phyloP scores from a whole-genome alignment of 345 rosid species.

The Salix caprea region DNA sequence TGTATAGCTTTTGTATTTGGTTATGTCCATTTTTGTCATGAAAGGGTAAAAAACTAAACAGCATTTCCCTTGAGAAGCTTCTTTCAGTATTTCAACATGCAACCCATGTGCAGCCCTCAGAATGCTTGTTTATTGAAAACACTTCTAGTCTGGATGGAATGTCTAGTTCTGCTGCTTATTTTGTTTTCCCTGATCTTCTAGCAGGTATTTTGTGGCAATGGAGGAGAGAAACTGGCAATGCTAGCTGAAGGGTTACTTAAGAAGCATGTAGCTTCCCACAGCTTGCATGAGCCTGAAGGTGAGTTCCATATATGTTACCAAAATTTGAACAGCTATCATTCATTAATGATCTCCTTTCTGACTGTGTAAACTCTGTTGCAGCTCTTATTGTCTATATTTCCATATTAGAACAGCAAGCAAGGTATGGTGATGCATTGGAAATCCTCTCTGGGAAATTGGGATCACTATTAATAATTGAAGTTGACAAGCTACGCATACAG shows the following conservation, averaged over 20 bases:
- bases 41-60: not conserved
- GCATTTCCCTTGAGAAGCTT: not conserved
- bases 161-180: slow-evolving; percentile 13
- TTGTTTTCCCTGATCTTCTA: slow-evolving; percentile 14
- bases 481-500: slow-evolving; percentile 83
- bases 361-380: slow-evolving; percentile 33
- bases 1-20: not conserved
- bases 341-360: slow-evolving; percentile 1
- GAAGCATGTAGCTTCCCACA: slow-evolving; percentile 83
- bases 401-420: slow-evolving; percentile 82
- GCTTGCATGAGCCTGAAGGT: slow-evolving; percentile 99
- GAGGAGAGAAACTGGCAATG: slow-evolving; percentile 73
- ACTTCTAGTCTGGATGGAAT: not conserved
- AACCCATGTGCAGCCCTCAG: not conserved
- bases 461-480: slow-evolving; percentile 81
- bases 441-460: slow-evolving; percentile 79
- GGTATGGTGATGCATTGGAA: slow-evolving; percentile 75
- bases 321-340: not conserved
- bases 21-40: not conserved
- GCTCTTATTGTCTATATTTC: slow-evolving; percentile 92
- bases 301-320: not conserved
- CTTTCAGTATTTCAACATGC: not conserved
- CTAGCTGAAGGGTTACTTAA: slow-evolving; percentile 91
- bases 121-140: not conserved
- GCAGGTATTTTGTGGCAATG: slow-evolving; percentile 84